Evolutionary conservation across 768 basidiomycete genomes (phyloP).

Genomic region (Asterophora lycoperdoides): DNA sequence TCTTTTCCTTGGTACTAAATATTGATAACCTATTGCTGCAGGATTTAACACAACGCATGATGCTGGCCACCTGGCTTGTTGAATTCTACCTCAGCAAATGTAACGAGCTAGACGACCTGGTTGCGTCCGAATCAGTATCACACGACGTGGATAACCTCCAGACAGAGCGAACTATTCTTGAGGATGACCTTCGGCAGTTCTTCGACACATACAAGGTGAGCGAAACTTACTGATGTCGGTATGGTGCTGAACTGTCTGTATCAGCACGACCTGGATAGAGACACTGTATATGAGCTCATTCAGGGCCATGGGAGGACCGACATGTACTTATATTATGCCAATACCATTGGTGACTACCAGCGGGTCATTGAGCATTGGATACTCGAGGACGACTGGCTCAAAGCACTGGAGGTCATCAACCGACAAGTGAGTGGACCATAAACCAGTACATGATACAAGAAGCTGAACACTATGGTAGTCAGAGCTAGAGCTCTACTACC

Average conservation of each 20-base stretch:
- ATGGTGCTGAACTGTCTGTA: neutral
- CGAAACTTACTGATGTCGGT: neutral
- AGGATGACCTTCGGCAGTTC: constrained; percentile 92
- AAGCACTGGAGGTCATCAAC: constrained; percentile 86
- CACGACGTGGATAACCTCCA: constrained; percentile 83
- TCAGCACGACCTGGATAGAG: constrained; percentile 80
- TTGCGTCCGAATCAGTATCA: constrained; percentile 79
- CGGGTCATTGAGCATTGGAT: constrained; percentile 92
- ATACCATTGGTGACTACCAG: constrained; percentile 71
- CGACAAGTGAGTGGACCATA: constrained; percentile 59
- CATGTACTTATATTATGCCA: constrained; percentile 88
- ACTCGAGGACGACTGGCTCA: constrained; percentile 86
- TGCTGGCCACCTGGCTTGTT: constrained; percentile 97
- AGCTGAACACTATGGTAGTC: constrained; percentile 41
- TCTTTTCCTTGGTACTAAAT: neutral
- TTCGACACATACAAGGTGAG: constrained; percentile 89
- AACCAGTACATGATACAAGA: neutral
- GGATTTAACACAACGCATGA: constrained; percentile 94
- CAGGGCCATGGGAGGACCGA: constrained; percentile 91
- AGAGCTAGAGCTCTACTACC: constrained; percentile 88
- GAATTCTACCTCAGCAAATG: constrained; percentile 97
- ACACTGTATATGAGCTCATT: constrained; percentile 89
- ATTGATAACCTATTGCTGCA: constrained; percentile 24
- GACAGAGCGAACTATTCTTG: constrained; percentile 74
- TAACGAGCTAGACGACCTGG: constrained; percentile 91